Evolutionary conservation across 1,139 yeast genomes (phyloP), one percentile per base, ranked within the genome.

Genomic region (Saccharomyces hybrid): DNA sequence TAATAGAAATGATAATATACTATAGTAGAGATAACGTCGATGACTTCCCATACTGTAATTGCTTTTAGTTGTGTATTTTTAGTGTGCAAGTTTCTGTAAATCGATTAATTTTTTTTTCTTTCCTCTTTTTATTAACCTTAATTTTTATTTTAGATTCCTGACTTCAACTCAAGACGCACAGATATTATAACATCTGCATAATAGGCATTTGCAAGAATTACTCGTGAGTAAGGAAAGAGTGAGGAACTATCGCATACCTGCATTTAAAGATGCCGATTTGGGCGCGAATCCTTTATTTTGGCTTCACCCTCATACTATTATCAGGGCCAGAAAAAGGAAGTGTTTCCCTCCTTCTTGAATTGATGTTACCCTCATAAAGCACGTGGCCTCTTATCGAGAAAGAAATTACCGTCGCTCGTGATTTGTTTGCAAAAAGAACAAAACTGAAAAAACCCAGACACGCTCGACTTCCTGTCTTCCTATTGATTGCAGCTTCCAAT

Each of bases 401-500:
- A 38, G 13, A 9, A 9, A 16, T 16, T 7, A 3, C 6, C 44
- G 44, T 38, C 25, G 7, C 5, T 9, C 4, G 44, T 38, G 44
- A 38, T 5, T 3, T 11, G 5, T 3, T 8, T 1, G 2, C 44
- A 16, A 11, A 16, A 9, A 9, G 9, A 6, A 38, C 44, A 25
- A 38, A 4, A 7, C 9, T 9, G 8, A 3, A 8, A 9, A 20
- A 11, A 20, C 48, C 48, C 48, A 46, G 13, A 46, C 48, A 46
- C 48, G 31, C 32, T 46, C 48, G 48, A 46, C 48, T 46, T 46
- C 48, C 48, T 26, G 31, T 46, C 48, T 46, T 46, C 31, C 32
- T n/a, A 20, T 46, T 20, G 32, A 29, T 28, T 4, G 48, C 6
- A 11, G 31, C 48, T 46, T 28, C 32, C 29, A 28, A 9, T 26